A percentile compares a stretch with the other conserved stretches of the same genome.
Conservation (phyloP, 1,139 yeast species). For the Pichia sp. region DNA sequence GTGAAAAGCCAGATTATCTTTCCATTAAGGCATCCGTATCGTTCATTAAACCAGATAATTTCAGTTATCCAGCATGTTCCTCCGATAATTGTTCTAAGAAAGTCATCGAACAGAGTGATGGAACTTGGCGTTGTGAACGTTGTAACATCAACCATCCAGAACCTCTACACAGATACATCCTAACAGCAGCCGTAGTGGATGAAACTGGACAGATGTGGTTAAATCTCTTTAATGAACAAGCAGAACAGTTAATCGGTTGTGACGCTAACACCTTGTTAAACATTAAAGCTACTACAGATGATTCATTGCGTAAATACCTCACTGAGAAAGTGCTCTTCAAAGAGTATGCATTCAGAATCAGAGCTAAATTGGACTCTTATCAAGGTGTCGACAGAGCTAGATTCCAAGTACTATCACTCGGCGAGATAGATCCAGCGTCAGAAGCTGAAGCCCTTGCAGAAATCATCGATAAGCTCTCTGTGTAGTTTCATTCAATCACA, state of each 20-base stretch:
- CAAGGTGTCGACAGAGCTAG: slow-evolving; percentile 74
- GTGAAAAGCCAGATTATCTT: slow-evolving; percentile 75
- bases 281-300: slow-evolving; percentile 39
- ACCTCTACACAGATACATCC: slow-evolving; percentile 75
- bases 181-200: slow-evolving; percentile 69
- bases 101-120: slow-evolving; percentile 65
- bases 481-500: not conserved
- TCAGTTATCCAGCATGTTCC: slow-evolving; percentile 89
- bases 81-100: slow-evolving; percentile 75
- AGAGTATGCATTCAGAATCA: slow-evolving; percentile 66
- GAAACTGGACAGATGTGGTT: slow-evolving; percentile 81
- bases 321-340: slow-evolving; percentile 52
- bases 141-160: slow-evolving; percentile 63
- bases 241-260: slow-evolving; percentile 56
- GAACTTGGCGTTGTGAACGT: slow-evolving; percentile 89
- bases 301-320: slow-evolving; percentile 39
- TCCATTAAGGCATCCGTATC: slow-evolving; percentile 66
- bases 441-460: slow-evolving; percentile 58
- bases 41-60: slow-evolving; percentile 63
- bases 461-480: slow-evolving; percentile 36
- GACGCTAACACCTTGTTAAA: slow-evolving; percentile 61
- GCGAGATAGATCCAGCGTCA: slow-evolving; percentile 48
- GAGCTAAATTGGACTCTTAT: slow-evolving; percentile 79
- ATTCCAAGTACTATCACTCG: slow-evolving; percentile 55
- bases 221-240: slow-evolving; percentile 82